Conservation (phyloP, 2,329 filamentous ascomycete genomes). For the Torrubiella hemipterigena region DNA sequence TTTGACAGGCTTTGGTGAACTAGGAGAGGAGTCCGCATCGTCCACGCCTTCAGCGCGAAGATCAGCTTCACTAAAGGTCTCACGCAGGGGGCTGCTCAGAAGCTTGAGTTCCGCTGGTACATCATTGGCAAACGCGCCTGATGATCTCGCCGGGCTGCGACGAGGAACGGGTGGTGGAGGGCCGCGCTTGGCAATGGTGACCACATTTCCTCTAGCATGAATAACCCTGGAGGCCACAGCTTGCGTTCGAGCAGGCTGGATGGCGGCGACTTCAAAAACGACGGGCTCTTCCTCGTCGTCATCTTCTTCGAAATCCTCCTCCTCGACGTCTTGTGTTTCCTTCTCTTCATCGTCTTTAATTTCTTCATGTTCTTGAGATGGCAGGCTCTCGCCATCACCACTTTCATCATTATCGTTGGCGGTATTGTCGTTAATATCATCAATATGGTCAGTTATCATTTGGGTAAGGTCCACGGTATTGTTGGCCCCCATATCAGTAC, state of each 20-base stretch:
- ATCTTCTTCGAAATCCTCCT: slow-evolving; percentile 35
- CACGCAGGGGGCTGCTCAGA: slow-evolving; percentile 41
- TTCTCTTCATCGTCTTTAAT: slow-evolving; percentile 17
- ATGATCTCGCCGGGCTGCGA: slow-evolving; percentile 58
- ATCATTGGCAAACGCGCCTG: slow-evolving; percentile 35
- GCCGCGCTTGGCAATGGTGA: slow-evolving; percentile 72
- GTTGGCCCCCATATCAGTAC: no score
- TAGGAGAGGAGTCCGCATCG: no score
- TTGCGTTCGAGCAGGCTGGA: slow-evolving; percentile 40
- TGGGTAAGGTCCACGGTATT: background rate
- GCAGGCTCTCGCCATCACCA: slow-evolving; percentile 36
- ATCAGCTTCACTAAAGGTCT: slow-evolving; percentile 30
- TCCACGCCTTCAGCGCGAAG: slow-evolving; percentile 8
- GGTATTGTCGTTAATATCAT: slow-evolving; percentile 11
- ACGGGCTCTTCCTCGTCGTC: slow-evolving; percentile 51
- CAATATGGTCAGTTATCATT: background rate
- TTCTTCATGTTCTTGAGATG: slow-evolving; percentile 32
- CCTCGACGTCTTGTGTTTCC: slow-evolving; percentile 28
- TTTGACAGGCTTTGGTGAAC: no score
- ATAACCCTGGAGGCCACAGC: slow-evolving; percentile 54
- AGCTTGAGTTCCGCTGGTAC: slow-evolving; percentile 49
- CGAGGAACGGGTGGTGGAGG: slow-evolving; percentile 71
- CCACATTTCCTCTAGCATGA: slow-evolving; percentile 62
- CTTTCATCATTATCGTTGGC: slow-evolving; percentile 23
- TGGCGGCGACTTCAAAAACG: slow-evolving; percentile 54